These are phyloP conservation scores for Teunomyces tritomae DNA, from an alignment of 805 yeast species.

Conservation along the genomic window DNA sequence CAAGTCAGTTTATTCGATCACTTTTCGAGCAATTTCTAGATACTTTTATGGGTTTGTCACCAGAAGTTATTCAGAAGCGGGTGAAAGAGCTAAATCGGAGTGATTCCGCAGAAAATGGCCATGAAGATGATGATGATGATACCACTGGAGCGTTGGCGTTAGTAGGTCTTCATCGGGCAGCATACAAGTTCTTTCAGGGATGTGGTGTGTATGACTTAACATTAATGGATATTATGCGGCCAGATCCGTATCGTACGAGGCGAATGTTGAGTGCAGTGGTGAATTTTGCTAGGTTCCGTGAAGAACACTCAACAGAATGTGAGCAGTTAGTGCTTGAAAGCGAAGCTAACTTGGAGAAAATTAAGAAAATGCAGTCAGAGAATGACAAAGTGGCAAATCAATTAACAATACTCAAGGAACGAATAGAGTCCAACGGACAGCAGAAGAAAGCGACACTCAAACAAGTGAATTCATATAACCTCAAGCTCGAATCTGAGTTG, in stretches of 20 bases:
- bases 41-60: conserved; percentile 52
- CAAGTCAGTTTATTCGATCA: conserved; percentile 51
- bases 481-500: conserved; percentile 59
- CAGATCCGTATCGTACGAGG: conserved; percentile 65
- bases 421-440: conserved; percentile 13
- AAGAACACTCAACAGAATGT: conserved; percentile 68
- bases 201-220: conserved; percentile 80
- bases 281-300: conserved; percentile 81
- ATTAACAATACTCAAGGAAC: conserved; percentile 8
- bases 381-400: conserved; percentile 8
- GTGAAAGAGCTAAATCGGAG: conserved; percentile 13
- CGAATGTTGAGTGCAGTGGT: conserved; percentile 78
- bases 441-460: conserved; percentile 37
- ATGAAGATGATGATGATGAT: conserved; percentile 18
- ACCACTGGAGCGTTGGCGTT: conserved; percentile 42
- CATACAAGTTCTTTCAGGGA: conserved; percentile 59
- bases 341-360: conserved; percentile 44
- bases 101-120: conserved; percentile 5
- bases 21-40: conserved; percentile 62
- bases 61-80: conserved; percentile 23
- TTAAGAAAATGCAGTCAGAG: conserved; percentile 29
- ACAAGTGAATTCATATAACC: conserved; percentile 45
- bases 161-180: conserved; percentile 56
- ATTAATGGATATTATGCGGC: conserved; percentile 69
- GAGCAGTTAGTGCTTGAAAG: conserved; percentile 57